Evolutionary conservation across 805 yeast genomes (phyloP).

Genomic region (Jamesozyma lodderae): DNA sequence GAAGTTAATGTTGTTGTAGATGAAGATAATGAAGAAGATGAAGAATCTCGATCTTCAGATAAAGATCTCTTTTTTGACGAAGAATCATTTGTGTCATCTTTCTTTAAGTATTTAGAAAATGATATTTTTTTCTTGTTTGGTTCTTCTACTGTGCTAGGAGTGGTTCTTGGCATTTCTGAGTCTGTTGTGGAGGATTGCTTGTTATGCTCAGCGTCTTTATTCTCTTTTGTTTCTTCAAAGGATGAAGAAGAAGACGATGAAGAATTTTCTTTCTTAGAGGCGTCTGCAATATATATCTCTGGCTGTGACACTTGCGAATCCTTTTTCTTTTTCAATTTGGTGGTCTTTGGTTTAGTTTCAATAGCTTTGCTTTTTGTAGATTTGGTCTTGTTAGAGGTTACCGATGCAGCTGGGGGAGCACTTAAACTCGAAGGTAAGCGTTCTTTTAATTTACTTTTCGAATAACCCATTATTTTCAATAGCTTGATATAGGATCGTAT

Average conservation of each 20-base stretch:
- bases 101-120: conserved; percentile 27
- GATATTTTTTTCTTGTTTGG: conserved; percentile 29
- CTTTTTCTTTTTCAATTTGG: neutral
- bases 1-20: no score
- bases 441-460: conserved; percentile 6
- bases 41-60: conserved; percentile 1
- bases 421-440: conserved; percentile 6
- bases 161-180: no score
- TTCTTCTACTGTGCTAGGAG: no score
- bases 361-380: neutral
- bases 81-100: conserved; percentile 13
- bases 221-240: neutral
- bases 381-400: neutral
- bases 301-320: neutral
- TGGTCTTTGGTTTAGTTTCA: neutral
- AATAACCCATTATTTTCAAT: conserved; percentile 17
- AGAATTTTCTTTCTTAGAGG: conserved; percentile 1
- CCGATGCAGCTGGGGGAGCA: neutral
- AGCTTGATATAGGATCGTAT: conserved; percentile 18
- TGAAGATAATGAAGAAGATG: no score
- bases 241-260: neutral
- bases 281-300: conserved; percentile 9
- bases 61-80: conserved; percentile 11
- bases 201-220: no score
- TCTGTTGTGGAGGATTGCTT: no score